Conservation (phyloP, 208 protist genomes). For the Spongospora subterranea region DNA sequence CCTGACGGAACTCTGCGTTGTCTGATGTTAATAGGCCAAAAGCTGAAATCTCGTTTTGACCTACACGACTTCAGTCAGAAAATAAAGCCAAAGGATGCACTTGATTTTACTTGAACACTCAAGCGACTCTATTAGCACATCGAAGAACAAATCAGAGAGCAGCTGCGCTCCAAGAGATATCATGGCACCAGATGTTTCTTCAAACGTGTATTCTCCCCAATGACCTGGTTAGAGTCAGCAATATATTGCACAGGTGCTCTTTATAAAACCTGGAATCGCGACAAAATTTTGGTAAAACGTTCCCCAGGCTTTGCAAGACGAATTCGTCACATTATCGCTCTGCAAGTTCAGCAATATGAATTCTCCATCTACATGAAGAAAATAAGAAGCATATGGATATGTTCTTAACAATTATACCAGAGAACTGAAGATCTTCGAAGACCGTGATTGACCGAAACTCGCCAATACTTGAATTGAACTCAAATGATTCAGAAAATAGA, state of each 20-base stretch:
- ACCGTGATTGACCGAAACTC: not conserved
- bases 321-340: not conserved
- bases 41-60: not conserved
- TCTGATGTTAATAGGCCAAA: conserved; percentile 11
- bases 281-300: not conserved
- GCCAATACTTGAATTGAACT: not conserved
- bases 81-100: not conserved
- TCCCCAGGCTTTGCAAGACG: not conserved
- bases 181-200: not conserved
- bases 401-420: not conserved
- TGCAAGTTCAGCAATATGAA: not conserved
- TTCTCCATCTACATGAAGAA: not conserved
- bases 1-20: not conserved
- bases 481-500: not conserved
- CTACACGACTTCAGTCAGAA: not conserved
- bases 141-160: not conserved
- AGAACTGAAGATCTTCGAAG: not conserved
- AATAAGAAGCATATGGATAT: not conserved
- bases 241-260: not conserved
- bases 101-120: not conserved
- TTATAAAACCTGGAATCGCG: not conserved
- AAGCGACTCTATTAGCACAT: not conserved
- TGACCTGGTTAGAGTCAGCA: not conserved
- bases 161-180: not conserved
- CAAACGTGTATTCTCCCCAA: not conserved